Conservation (phyloP, 257 asterid genomes). For the Eucommia ulmoides region DNA sequence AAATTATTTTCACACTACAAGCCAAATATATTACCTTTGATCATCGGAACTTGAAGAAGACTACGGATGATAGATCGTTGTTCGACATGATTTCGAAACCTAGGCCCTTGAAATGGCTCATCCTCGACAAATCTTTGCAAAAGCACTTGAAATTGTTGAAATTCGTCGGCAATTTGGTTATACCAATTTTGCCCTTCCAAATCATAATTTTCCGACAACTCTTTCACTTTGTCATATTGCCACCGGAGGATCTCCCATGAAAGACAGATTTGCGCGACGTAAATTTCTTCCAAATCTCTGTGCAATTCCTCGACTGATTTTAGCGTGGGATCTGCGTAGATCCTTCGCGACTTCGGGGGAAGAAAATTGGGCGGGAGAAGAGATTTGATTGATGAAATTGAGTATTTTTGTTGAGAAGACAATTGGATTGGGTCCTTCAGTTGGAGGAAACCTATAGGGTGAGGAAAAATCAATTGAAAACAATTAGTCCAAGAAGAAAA, state of each 20-base stretch:
- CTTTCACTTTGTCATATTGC: slow-evolving; percentile 70
- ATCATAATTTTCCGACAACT: slow-evolving; percentile 65
- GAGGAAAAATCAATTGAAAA: slow-evolving; percentile 2
- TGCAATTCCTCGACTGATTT: slow-evolving; percentile 55
- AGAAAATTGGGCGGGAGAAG: slow-evolving; percentile 24
- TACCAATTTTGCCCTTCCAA: slow-evolving; percentile 43
- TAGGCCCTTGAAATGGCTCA: slow-evolving; percentile 72
- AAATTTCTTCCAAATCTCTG: slow-evolving; percentile 74
- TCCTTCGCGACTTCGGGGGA: slow-evolving; percentile 35
- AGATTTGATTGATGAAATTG: slow-evolving; percentile 15
- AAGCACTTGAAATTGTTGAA: slow-evolving; percentile 89
- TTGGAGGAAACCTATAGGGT: slow-evolving; percentile 52
- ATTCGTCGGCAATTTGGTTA: slow-evolving; percentile 77
- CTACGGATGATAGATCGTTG: slow-evolving; percentile 54
- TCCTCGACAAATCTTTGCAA: slow-evolving; percentile 78
- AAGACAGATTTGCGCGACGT: slow-evolving; percentile 86
- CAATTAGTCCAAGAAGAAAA: background rate
- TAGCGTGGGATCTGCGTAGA: slow-evolving; percentile 51
- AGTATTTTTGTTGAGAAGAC: slow-evolving; percentile 21
- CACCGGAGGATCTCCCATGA: slow-evolving; percentile 93
- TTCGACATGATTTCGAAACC: slow-evolving; percentile 50
- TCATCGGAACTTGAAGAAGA: slow-evolving; percentile 86
- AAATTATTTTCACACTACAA: too few species aligned
- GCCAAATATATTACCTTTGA: slow-evolving; percentile 37
- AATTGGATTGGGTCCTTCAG: slow-evolving; percentile 48